Evolutionary conservation across 208 protist genomes (phyloP).

Genomic region (Crithidia brevicula): DNA sequence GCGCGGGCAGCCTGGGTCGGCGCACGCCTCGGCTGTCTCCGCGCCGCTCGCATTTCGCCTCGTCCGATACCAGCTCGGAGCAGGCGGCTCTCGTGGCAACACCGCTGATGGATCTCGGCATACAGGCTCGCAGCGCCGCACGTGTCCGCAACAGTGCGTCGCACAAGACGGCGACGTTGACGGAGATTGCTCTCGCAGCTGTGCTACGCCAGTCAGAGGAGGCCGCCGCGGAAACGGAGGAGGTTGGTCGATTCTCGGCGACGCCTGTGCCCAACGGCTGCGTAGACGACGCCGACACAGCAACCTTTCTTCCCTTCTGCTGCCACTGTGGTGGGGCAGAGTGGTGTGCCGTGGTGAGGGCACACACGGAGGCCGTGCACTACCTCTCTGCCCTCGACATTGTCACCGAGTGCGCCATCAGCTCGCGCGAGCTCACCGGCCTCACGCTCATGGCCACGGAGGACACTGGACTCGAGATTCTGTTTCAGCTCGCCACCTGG

Average conservation of each 20-base stretch:
- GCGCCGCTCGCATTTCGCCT: not conserved
- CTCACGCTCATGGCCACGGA: conserved; percentile 28
- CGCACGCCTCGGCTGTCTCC: conserved; percentile 11
- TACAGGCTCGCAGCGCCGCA: conserved; percentile 4
- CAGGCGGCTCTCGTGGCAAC: not conserved
- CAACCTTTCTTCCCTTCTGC: conserved; percentile 5
- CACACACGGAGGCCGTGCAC: conserved; percentile 23
- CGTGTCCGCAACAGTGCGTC: not conserved
- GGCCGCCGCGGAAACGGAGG: not conserved
- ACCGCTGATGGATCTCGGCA: not conserved
- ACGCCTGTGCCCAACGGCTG: not conserved
- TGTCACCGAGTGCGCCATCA: not conserved
- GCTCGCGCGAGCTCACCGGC: conserved; percentile 7
- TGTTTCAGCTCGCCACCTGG: conserved; percentile 21
- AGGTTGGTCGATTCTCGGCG: not conserved
- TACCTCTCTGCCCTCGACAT: conserved; percentile 20
- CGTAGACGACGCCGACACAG: not conserved
- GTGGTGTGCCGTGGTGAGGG: conserved; percentile 25
- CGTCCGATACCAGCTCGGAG: not conserved
- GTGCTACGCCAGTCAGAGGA: conserved; percentile 8
- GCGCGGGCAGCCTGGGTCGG: too few species aligned
- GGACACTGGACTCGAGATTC: conserved; percentile 15
- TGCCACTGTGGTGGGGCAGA: conserved; percentile 11
- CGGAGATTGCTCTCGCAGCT: conserved; percentile 22
- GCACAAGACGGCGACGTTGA: conserved; percentile 2